Conservation (phyloP, 1,284 basidiomycete genomes). For the Marasmius sp. region DNA sequence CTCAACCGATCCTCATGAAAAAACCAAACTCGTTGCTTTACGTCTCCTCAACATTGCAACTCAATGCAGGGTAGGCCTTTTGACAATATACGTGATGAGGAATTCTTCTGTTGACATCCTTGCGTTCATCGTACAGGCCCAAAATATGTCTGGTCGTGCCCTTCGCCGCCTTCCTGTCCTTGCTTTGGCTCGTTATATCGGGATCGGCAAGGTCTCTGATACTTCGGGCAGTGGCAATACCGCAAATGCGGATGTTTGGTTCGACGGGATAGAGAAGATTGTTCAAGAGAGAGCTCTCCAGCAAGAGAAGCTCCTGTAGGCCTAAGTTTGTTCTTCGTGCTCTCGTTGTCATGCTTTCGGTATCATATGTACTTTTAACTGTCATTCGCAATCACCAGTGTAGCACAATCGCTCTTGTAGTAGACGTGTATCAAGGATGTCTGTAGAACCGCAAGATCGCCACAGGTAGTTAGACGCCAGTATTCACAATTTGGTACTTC, state of each 20-base stretch:
- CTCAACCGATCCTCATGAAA: conserved; percentile 38
- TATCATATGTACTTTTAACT: no score
- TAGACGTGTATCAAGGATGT: no score
- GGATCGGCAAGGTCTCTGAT: conserved; percentile 36
- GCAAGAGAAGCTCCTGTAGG: conserved; percentile 37
- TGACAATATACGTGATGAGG: not conserved
- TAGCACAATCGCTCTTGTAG: no score
- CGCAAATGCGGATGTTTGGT: conserved; percentile 62
- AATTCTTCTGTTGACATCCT: conserved; percentile 20
- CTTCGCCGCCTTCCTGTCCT: conserved; percentile 89
- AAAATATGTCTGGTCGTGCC: conserved; percentile 89
- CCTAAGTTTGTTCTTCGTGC: no score
- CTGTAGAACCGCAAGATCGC: no score
- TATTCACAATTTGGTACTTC: no score
- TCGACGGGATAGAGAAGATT: conserved; percentile 77
- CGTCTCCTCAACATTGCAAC: conserved; percentile 67
- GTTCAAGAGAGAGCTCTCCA: conserved; percentile 57
- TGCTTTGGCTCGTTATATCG: conserved; percentile 83
- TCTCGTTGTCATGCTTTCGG: no score
- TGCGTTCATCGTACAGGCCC: conserved; percentile 34
- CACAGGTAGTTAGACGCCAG: no score
- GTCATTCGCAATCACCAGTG: no score
- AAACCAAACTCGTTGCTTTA: conserved; percentile 52
- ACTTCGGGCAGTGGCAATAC: conserved; percentile 19
- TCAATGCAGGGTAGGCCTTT: conserved; percentile 66